Evolutionary conservation across 148 eudicot genomes (phyloP).

Genomic region (Rhododendron henanense): DNA sequence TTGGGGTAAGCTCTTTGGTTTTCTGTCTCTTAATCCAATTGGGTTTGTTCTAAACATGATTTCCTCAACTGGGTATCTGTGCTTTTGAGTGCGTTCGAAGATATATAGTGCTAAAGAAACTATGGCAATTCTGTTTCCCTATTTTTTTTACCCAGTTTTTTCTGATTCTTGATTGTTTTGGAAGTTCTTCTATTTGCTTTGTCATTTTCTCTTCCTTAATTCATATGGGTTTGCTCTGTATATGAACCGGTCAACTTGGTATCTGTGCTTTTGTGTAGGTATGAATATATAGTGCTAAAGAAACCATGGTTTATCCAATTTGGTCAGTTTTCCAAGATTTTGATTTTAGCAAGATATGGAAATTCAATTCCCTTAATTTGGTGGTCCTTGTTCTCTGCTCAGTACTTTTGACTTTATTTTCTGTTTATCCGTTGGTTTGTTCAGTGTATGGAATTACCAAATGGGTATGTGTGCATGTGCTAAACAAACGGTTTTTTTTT

Average conservation of each 20-base stretch:
- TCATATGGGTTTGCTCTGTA: neutral
- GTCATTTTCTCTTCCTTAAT: neutral
- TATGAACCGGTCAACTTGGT: neutral
- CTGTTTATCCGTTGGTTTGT: neutral
- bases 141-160: neutral
- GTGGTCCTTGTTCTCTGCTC: neutral
- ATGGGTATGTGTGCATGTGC: neutral
- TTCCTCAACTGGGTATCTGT: neutral
- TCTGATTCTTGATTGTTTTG: neutral
- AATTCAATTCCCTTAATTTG: neutral
- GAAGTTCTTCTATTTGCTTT: neutral
- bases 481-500: neutral
- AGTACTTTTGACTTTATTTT: neutral
- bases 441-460: neutral
- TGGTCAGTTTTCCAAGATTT: neutral
- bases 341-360: too few species aligned
- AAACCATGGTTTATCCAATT: neutral
- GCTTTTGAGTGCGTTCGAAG: too few species aligned
- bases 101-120: too few species aligned
- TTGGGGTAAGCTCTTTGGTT: constrained; percentile 8
- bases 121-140: too few species aligned
- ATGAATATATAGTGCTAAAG: neutral
- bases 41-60: neutral
- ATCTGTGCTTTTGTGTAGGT: neutral
- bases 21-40: neutral